phyloP scores from a whole-genome alignment of 768 basidiomycete genomes.

The Leccinum variicolor region DNA sequence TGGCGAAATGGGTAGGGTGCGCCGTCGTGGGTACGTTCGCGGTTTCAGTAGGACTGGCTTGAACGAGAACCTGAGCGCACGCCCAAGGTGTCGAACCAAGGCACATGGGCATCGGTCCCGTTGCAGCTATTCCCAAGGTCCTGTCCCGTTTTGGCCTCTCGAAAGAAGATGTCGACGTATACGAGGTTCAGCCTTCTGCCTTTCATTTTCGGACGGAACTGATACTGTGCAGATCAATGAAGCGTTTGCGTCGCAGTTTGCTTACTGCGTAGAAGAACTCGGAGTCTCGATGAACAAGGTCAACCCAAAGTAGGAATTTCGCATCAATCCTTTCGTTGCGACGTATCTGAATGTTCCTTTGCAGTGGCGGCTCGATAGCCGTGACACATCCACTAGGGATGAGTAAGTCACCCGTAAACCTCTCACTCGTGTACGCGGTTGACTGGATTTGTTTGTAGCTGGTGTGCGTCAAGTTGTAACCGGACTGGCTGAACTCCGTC shows the following conservation, averaged over 20 bases:
- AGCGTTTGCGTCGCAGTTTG: slow-evolving; percentile 91
- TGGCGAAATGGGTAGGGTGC: slow-evolving; percentile 81
- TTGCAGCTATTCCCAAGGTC: slow-evolving; percentile 68
- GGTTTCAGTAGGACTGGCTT: neutral
- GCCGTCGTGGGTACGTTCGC: slow-evolving; percentile 64
- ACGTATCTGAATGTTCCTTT: slow-evolving; percentile 1
- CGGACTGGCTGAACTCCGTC: too few relatives aligned
- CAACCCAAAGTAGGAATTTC: slow-evolving; percentile 68
- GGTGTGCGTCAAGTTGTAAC: too few relatives aligned
- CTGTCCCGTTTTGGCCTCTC: slow-evolving; percentile 57
- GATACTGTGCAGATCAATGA: slow-evolving; percentile 64
- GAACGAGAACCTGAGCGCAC: slow-evolving; percentile 1
- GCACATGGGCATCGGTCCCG: slow-evolving; percentile 76
- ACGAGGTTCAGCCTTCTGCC: slow-evolving; percentile 48
- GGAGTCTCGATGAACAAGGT: slow-evolving; percentile 74
- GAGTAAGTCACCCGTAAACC: slow-evolving; percentile 47
- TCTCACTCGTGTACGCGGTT: neutral
- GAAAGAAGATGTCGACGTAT: slow-evolving; percentile 74
- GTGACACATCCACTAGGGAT: slow-evolving; percentile 80
- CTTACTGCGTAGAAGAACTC: slow-evolving; percentile 85
- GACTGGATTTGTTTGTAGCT: too few relatives aligned
- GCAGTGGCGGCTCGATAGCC: slow-evolving; percentile 82
- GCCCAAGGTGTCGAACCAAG: slow-evolving; percentile 65
- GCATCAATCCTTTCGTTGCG: neutral
- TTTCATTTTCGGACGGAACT: neutral